These are phyloP conservation scores for Stachybotrys chartarum DNA, from an alignment of 2,329 filamentous ascomycete genomes.

Conservation along the genomic window DNA sequence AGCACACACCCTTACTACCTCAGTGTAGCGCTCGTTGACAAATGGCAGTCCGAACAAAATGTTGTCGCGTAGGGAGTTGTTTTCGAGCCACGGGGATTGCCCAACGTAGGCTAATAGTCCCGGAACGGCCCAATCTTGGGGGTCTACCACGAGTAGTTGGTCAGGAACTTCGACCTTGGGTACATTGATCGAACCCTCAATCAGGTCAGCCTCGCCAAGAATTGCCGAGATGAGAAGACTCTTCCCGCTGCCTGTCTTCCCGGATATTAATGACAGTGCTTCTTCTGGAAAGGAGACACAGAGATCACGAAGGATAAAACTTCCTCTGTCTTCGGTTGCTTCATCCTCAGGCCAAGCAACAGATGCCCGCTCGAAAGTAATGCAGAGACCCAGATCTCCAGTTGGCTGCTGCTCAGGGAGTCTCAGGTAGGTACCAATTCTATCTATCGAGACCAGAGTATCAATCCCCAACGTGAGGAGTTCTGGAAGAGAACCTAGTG, in stretches of 20 bases:
- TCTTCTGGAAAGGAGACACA: conserved; percentile 59
- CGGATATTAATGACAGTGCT: conserved; percentile 67
- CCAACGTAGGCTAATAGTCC: conserved; percentile 67
- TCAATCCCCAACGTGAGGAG: conserved; percentile 65
- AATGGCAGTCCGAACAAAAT: conserved; percentile 70
- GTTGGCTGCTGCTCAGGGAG: conserved; percentile 55
- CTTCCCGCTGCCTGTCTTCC: conserved; percentile 73
- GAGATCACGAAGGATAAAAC: conserved; percentile 59
- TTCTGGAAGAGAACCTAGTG: conserved; percentile 67
- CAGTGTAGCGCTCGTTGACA: conserved; percentile 60
- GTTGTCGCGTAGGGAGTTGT: conserved; percentile 70
- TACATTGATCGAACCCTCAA: conserved; percentile 53
- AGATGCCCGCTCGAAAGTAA: conserved; percentile 59
- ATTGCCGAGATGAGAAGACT: conserved; percentile 67
- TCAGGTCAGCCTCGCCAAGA: conserved; percentile 66
- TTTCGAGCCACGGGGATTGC: conserved; percentile 81
- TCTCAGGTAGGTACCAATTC: conserved; percentile 64
- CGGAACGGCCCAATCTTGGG: conserved; percentile 62
- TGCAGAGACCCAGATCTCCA: conserved; percentile 46
- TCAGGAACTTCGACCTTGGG: conserved; percentile 41
- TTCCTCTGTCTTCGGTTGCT: conserved; percentile 45
- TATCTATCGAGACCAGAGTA: conserved; percentile 62
- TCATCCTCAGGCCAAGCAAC: conserved; percentile 69
- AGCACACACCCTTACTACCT: conserved; percentile 66
- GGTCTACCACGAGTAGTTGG: conserved; percentile 57